Evolutionary conservation across 768 basidiomycete species (phyloP), one percentile per base, ranked within the genome.

Genomic region (Collybia sordida): DNA sequence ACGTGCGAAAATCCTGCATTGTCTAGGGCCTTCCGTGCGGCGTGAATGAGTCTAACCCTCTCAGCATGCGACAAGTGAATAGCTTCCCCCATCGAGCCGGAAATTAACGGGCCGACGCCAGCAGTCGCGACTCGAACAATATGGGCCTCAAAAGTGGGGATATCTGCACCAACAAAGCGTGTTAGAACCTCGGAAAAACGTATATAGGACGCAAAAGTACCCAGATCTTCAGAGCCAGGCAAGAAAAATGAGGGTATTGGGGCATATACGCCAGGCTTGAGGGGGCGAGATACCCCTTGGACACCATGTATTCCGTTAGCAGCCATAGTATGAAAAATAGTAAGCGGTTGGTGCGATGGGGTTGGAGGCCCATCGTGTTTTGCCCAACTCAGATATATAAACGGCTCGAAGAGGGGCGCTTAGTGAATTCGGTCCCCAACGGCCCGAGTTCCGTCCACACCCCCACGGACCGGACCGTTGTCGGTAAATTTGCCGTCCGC

Each of bases 231-330:
- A 36, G 84, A 79, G 28, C 75, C 79, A 1, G 77, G 73, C 17
- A 83, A 65, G 75, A 92, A 94, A 74, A 96, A 95, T 14, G 92
- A 82, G 25, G 86, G 90, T 59, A 96, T 82, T 25, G 94, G 94
- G 8, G 89, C 87, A 68, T 80, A 94, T 49, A 96, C 81, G 38
- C 93, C 92, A 19, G 90, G 66, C 47, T 73, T 79, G 56, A 96
- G 72, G 15, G 80, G 77, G 47, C 89, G 85, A 49, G 70, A 63
- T 38, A 69, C 54, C 7, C 63, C 63, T 54, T 66, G 72, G 6
- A 58, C 46, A 28, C 52, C 58, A 53, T 69, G 66, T 35, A 66
- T 52, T 41, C 73, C 71, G 66, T 73, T 72, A 35, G 69, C 64
- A 52, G 72, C 63, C 79, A 84, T 82, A 53, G 56, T 52, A 45